phyloP scores from a whole-genome alignment of 192 early-diverging fungal genomes.

The Coemansia sp. region DNA sequence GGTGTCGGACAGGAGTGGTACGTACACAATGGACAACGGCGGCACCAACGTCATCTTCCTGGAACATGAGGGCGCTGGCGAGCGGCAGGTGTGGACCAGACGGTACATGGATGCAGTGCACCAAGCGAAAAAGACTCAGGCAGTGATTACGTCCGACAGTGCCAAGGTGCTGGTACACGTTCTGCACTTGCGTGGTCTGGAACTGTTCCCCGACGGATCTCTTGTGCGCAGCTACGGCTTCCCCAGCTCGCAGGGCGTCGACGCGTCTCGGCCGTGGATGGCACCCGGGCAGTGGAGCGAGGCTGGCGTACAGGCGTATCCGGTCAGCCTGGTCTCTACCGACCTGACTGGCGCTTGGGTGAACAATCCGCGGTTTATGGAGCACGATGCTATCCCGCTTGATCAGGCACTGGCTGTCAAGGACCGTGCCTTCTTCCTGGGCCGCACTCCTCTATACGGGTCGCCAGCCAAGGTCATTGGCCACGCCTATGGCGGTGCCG shows the following conservation, averaged over 20 bases:
- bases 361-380: conserved; percentile 68
- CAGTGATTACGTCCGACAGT: conserved; percentile 12
- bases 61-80: conserved; percentile 11
- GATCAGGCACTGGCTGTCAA: conserved; percentile 69
- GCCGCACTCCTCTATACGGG: conserved; percentile 67
- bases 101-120: conserved; percentile 28
- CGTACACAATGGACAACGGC: conserved; percentile 44
- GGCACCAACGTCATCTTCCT: conserved; percentile 12
- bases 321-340: conserved; percentile 45
- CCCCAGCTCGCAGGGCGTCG: not conserved
- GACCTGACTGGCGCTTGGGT: conserved; percentile 46
- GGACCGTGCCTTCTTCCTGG: conserved; percentile 79
- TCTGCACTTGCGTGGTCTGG: conserved; percentile 39
- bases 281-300: conserved; percentile 11
- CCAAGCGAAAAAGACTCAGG: conserved; percentile 21
- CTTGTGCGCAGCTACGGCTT: conserved; percentile 47
- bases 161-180: conserved; percentile 37
- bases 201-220: conserved; percentile 39
- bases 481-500: conserved; percentile 36
- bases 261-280: conserved; percentile 22
- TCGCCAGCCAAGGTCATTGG: conserved; percentile 64
- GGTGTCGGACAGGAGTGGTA: conserved; percentile 65
- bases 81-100: conserved; percentile 25
- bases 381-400: conserved; percentile 65
- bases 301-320: conserved; percentile 25